phyloP scores from a whole-genome alignment of 2,329 filamentous ascomycete genomes.

The Fusarium sp. region DNA sequence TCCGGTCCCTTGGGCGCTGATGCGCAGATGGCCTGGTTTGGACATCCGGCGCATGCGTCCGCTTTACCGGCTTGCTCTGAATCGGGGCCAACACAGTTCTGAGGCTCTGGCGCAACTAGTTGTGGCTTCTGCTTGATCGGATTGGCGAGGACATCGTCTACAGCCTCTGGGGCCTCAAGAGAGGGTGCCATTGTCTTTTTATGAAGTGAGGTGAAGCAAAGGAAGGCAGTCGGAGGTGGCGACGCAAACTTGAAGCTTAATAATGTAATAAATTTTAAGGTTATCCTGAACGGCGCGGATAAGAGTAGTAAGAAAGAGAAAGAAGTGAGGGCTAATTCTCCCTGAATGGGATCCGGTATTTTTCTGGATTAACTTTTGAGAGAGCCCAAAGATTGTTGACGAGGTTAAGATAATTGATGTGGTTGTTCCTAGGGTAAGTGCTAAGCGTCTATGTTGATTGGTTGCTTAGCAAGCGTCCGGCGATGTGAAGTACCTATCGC shows the following conservation, averaged over 20 bases:
- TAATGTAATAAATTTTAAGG: constrained; percentile 15
- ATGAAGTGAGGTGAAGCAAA: not conserved
- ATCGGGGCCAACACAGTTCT: constrained; percentile 94
- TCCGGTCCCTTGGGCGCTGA: constrained; percentile 95
- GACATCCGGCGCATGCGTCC: constrained; percentile 93
- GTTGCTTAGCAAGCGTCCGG: constrained; percentile 27
- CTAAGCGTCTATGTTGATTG: constrained; percentile 34
- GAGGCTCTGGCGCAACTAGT: constrained; percentile 93
- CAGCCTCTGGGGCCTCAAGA: constrained; percentile 73
- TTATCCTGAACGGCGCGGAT: not conserved
- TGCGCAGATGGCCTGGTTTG: constrained; percentile 95
- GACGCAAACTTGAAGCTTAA: constrained; percentile 31
- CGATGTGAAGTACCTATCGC: constrained; percentile 7
- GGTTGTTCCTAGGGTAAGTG: constrained; percentile 33
- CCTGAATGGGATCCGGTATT: too few relatives aligned
- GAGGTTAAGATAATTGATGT: not conserved
- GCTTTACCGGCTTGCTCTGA: constrained; percentile 74
- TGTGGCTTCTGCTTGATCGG: constrained; percentile 81
- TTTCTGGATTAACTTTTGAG: not conserved
- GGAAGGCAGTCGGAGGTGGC: constrained; percentile 24
- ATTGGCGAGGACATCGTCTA: constrained; percentile 77
- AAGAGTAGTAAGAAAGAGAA: not conserved
- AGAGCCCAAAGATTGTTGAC: not conserved
- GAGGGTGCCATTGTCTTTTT: constrained; percentile 75
- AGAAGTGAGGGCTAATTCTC: not conserved